phyloP scores from a whole-genome alignment of 306 rosid species.

The Cucumis cinereus region DNA sequence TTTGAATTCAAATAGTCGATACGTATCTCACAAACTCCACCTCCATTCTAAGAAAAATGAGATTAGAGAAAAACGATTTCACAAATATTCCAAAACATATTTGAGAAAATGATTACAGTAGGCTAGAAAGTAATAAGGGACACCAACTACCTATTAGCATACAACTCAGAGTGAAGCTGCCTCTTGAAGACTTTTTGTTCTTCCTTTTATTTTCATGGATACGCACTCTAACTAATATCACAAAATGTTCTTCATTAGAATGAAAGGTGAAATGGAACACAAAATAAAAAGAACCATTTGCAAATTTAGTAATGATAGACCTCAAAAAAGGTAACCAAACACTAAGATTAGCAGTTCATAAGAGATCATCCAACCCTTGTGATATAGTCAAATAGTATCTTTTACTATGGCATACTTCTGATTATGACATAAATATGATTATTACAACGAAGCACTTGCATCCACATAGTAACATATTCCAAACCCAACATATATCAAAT shows the following conservation, averaged over 20 bases:
- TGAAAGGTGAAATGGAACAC: neutral
- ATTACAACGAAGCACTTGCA: neutral
- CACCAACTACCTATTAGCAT: too few relatives aligned
- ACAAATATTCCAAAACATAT: too few relatives aligned
- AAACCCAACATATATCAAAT: neutral
- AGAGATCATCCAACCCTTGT: neutral
- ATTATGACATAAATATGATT: neutral
- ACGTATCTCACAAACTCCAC: too few relatives aligned
- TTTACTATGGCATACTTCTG: neutral
- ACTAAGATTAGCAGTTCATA: neutral
- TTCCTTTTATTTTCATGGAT: neutral
- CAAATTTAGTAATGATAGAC: neutral
- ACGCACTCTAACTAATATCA: neutral
- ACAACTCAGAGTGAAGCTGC: too few relatives aligned
- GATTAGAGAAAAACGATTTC: too few relatives aligned
- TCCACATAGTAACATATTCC: neutral
- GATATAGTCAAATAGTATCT: neutral
- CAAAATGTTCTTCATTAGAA: neutral
- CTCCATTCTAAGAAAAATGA: too few relatives aligned
- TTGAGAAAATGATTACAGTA: too few relatives aligned
- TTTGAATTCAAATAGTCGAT: too few relatives aligned
- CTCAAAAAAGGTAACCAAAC: neutral
- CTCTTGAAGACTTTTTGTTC: too few relatives aligned
- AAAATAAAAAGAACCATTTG: neutral
- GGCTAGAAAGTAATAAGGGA: too few relatives aligned